Base-by-base conservation (phyloP, 169 alveolate genomes). In the Pseudocohnilembus persalinus region DNA sequence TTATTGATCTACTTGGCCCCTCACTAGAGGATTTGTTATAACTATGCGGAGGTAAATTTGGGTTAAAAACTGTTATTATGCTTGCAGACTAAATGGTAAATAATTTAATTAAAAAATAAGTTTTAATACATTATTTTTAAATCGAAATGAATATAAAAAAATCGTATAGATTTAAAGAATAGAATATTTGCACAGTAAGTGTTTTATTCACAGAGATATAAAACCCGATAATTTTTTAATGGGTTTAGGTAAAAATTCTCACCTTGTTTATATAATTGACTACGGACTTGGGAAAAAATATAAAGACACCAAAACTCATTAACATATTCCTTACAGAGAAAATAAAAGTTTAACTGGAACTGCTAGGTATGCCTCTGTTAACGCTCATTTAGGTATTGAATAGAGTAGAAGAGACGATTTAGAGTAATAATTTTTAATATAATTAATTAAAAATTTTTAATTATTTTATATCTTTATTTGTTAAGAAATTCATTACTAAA, bases 151-250 rank as follows among this genome's bases (percentile, higher is more conserved):
- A 11, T 11, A 49, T 20, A 11, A 49, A 49, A 49, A 49, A 11
- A 11, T 20, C 20, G 20, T 49, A 32, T 20, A 79, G 84, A 75
- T 94, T 30, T 83, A 85, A 64, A 31, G 92, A 33, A 85, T 94
- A 65, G 92, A 89, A 85, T 88, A 88, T 80, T 80, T 94, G 24
- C 97, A 95, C 82, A 86, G 85, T n/a, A 88, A 88, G 77, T 77
- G 88, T 72, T 88, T 95, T 77, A 84, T 95, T 28, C 96, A 93
- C 84, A 64, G 97, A 73, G 96, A 95, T 87, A 92, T 95, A 6
- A 95, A 95, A 79, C 96, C 96, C 26, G 97, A 95, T 82, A 95
- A 95, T 76, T 93, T 95, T 73, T 74, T 93, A 31, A 88, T 90
- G 31, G 96, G 97, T 27, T 30, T 81, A 29, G 87, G 83, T 1